Evolutionary conservation across 371 early-diverging fungal species (phyloP).

Genomic region (Globomyces sp.): DNA sequence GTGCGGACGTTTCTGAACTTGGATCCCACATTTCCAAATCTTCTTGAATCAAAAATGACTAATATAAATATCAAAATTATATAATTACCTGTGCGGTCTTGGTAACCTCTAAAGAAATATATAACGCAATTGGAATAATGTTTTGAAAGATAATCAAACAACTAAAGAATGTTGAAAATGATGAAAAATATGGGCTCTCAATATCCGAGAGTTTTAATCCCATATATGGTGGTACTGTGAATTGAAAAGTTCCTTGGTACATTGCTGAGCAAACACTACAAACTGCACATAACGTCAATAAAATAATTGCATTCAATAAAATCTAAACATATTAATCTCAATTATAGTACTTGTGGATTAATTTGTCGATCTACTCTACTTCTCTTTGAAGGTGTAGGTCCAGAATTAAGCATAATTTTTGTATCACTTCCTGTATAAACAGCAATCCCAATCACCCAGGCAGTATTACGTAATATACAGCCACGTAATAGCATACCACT

Average conservation of each 20-base stretch:
- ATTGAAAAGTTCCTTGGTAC: constrained; percentile 41
- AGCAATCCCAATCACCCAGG: constrained; percentile 80
- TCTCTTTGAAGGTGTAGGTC: constrained; percentile 89
- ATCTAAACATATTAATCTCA: background rate
- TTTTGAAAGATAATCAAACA: constrained; percentile 89
- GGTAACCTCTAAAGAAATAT: constrained; percentile 82
- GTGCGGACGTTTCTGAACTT: constrained; percentile 62
- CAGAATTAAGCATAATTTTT: constrained; percentile 89
- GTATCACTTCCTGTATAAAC: constrained; percentile 91
- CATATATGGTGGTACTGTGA: constrained; percentile 36
- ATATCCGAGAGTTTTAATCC: constrained; percentile 14
- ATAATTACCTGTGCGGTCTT: constrained; percentile 28
- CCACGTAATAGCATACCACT: constrained; percentile 79
- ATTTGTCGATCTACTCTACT: constrained; percentile 91
- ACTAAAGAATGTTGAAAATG: constrained; percentile 45
- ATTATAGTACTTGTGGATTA: constrained; percentile 67
- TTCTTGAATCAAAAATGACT: constrained; percentile 83
- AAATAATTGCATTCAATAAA: constrained; percentile 70
- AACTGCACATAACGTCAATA: constrained; percentile 67
- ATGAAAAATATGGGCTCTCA: constrained; percentile 24
- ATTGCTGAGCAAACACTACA: constrained; percentile 48
- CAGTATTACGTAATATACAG: constrained; percentile 86
- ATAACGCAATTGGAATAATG: constrained; percentile 95
- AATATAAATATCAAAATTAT: background rate
- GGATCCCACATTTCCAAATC: constrained; percentile 85